Conservation (phyloP, 23 red algal genomes). For the Pyropia yezoensis region DNA sequence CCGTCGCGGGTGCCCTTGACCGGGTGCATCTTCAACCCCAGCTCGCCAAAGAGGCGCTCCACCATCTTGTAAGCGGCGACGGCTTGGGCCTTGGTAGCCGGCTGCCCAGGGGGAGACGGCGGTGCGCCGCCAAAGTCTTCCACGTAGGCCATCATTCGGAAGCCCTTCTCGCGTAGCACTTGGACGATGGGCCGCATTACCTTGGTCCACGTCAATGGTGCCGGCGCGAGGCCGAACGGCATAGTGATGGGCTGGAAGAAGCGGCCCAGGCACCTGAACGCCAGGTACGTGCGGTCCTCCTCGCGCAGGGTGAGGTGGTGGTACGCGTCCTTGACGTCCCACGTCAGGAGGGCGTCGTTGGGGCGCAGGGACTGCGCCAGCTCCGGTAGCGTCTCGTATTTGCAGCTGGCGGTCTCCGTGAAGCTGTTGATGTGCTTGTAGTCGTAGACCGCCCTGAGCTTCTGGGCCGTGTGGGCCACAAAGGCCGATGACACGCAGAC, state of each 20-base stretch:
- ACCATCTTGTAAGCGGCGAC: neutral
- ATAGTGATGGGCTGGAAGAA: conserved; percentile 13
- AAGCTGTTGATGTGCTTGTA: conserved; percentile 9
- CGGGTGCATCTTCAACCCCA: neutral
- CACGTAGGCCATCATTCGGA: conserved; percentile 19
- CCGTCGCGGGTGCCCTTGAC: conserved; percentile 7
- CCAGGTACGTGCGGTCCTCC: conserved; percentile 19
- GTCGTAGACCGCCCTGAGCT: conserved; percentile 3
- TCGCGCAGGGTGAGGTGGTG: conserved; percentile 8
- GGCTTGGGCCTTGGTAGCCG: neutral
- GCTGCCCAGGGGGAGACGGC: neutral
- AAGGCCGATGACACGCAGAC: conserved; percentile 10
- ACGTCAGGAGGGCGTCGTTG: conserved; percentile 5
- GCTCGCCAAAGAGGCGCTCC: neutral
- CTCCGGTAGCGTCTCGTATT: conserved; percentile 11
- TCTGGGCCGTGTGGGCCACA: conserved; percentile 1
- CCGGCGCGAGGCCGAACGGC: conserved; percentile 13
- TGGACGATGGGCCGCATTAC: conserved; percentile 20
- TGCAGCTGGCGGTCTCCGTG: neutral
- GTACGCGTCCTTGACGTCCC: conserved; percentile 26
- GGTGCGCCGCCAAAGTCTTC: conserved; percentile 2
- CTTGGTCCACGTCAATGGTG: conserved; percentile 6
- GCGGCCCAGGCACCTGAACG: conserved; percentile 10
- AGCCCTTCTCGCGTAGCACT: neutral
- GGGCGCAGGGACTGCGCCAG: conserved; percentile 1